These are phyloP conservation scores for Allium fistulosum DNA, from an alignment of 106 monocot species.

Conservation along the genomic window DNA sequence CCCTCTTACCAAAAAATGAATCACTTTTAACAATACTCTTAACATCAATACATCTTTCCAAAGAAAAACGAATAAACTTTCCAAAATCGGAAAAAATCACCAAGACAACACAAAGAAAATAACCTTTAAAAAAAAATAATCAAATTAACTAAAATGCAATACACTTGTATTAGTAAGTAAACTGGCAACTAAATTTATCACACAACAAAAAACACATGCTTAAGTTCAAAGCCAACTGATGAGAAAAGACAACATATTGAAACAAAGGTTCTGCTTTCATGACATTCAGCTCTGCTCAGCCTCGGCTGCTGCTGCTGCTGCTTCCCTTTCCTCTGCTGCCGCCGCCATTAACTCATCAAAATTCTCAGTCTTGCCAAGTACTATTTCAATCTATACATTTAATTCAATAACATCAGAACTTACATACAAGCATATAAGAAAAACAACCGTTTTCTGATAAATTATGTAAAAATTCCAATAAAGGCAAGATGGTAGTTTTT, in stretches of 20 bases:
- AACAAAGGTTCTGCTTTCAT: background rate
- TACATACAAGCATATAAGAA: no score
- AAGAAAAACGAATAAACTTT: no score
- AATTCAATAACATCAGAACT: no score
- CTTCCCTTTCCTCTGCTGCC: slow-evolving; percentile 38
- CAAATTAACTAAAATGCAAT: background rate
- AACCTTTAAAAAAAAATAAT: background rate
- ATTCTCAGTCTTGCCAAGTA: slow-evolving; percentile 39
- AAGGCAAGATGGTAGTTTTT: no score
- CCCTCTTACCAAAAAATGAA: no score
- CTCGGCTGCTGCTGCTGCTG: slow-evolving; percentile 8
- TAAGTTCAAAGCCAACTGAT: background rate
- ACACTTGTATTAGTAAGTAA: background rate
- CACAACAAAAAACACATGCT: background rate
- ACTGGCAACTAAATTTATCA: background rate
- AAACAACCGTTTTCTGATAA: no score
- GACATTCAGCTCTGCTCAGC: slow-evolving; percentile 23
- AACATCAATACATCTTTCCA: no score
- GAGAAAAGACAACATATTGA: background rate
- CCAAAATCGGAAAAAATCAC: no score
- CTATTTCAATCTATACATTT: slow-evolving; percentile 36
- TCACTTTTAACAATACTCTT: no score
- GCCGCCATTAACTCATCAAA: slow-evolving; percentile 59
- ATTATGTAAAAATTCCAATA: no score
- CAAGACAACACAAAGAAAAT: no score